Evolutionary conservation across 78 protist species (phyloP).

Genomic region (Dictyostelium firmibasis): DNA sequence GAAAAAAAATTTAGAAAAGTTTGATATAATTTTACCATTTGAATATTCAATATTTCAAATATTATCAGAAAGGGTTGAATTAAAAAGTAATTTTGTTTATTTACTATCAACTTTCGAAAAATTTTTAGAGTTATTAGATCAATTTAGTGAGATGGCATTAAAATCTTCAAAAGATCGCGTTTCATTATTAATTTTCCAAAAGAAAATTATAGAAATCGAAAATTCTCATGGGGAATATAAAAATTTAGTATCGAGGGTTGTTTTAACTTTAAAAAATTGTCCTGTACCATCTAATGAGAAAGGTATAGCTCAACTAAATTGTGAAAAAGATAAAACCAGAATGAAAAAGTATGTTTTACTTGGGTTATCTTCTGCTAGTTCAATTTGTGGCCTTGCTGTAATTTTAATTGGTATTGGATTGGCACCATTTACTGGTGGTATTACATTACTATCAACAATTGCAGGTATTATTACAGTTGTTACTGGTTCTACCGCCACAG

Average conservation of each 20-base stretch:
- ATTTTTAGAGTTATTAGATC: not conserved
- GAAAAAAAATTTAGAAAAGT: not conserved
- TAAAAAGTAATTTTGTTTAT: not conserved
- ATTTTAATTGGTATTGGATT: not conserved
- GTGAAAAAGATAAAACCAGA: not conserved
- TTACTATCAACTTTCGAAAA: not conserved
- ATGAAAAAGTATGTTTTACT: not conserved
- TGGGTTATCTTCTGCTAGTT: not conserved
- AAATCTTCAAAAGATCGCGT: not conserved
- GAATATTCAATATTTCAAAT: not conserved
- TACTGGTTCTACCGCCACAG: not conserved
- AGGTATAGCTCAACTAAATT: not conserved
- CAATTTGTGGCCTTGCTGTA: not conserved
- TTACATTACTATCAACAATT: not conserved
- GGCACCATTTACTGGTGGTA: not conserved
- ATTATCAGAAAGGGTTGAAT: not conserved
- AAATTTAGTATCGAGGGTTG: not conserved
- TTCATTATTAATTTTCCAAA: not conserved
- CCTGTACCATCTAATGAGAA: not conserved
- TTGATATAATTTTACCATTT: not conserved
- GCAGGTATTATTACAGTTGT: not conserved
- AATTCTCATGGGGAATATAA: not conserved
- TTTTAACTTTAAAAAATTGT: not conserved
- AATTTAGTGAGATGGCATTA: not conserved
- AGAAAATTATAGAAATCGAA: not conserved